Evolutionary conservation across 495 filamentous ascomycete genomes (phyloP).

Genomic region (Lophium mytilinum): DNA sequence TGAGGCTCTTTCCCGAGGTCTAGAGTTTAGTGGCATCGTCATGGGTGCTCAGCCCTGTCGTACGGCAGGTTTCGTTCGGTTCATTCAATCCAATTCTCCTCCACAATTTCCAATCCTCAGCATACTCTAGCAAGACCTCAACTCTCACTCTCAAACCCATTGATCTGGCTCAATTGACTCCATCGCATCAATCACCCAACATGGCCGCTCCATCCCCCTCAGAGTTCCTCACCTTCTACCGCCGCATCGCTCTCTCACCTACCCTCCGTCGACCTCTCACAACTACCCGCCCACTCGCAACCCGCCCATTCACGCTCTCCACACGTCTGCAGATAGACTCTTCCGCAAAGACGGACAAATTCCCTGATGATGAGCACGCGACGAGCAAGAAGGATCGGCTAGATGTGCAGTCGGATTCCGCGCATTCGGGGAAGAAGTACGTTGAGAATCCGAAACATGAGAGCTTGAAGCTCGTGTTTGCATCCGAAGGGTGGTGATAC

Average conservation of each 20-base stretch:
- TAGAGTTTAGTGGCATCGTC: not conserved
- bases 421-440: conserved; percentile 32
- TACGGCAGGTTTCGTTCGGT: no score
- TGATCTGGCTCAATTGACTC: not conserved
- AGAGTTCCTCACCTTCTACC: conserved; percentile 27
- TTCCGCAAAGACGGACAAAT: conserved; percentile 5
- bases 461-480: not conserved
- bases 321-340: not conserved
- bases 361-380: conserved; percentile 10
- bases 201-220: conserved; percentile 25
- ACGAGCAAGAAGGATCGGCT: conserved; percentile 31
- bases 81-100: not conserved
- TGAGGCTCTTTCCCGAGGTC: not conserved
- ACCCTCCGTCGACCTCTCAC: not conserved
- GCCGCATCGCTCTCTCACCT: conserved; percentile 4
- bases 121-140: no score
- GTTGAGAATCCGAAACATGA: conserved; percentile 17
- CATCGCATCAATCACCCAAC: not conserved
- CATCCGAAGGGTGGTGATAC: not conserved
- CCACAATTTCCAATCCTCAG: not conserved
- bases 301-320: conserved; percentile 4
- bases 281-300: conserved; percentile 1
- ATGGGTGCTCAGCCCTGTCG: no score
- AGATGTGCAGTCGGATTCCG: conserved; percentile 38
- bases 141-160: not conserved